These are phyloP conservation scores for Ophiostoma sp. DNA, from an alignment of 2,329 filamentous ascomycete genomes.

Conservation along the genomic window DNA sequence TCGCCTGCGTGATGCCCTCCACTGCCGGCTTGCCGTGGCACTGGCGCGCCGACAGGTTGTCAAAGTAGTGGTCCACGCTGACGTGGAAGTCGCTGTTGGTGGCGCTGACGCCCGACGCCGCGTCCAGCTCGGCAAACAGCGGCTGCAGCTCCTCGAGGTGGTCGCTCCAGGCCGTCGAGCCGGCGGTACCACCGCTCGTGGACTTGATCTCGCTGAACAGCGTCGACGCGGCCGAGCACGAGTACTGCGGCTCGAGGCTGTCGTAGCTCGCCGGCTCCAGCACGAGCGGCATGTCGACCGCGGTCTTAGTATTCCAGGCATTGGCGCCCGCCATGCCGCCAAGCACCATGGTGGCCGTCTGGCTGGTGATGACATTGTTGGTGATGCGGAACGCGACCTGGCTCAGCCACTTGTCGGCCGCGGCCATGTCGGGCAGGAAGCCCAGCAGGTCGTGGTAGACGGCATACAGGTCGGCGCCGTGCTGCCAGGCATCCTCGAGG, in stretches of 20 bases:
- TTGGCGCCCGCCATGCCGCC: slow-evolving; percentile 57
- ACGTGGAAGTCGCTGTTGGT: slow-evolving; percentile 59
- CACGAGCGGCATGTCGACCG: slow-evolving; percentile 44
- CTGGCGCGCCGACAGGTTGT: slow-evolving; percentile 73
- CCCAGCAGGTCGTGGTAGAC: slow-evolving; percentile 66
- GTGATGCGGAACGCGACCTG: slow-evolving; percentile 65
- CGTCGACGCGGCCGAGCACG: slow-evolving; percentile 49
- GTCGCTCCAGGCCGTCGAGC: slow-evolving; percentile 20
- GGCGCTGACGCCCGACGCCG: slow-evolving; percentile 59
- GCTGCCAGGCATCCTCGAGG: slow-evolving; percentile 67
- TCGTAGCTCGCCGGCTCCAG: slow-evolving; percentile 57
- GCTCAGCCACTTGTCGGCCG: slow-evolving; percentile 35
- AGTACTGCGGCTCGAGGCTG: slow-evolving; percentile 68
- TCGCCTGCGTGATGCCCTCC: slow-evolving; percentile 48
- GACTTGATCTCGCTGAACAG: slow-evolving; percentile 22
- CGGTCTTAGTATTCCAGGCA: slow-evolving; percentile 45
- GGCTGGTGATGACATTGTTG: slow-evolving; percentile 75
- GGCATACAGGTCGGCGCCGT: slow-evolving; percentile 69
- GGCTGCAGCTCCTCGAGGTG: slow-evolving; percentile 34
- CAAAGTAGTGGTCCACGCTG: slow-evolving; percentile 76
- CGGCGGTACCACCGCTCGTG: background rate
- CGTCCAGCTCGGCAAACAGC: slow-evolving; percentile 58
- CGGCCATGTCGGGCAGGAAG: slow-evolving; percentile 55
- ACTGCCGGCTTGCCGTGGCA: slow-evolving; percentile 66
- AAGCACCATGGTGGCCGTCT: slow-evolving; percentile 71